Evolutionary conservation across 495 filamentous ascomycete genomes (phyloP).

Genomic region (Darksidea phi): DNA sequence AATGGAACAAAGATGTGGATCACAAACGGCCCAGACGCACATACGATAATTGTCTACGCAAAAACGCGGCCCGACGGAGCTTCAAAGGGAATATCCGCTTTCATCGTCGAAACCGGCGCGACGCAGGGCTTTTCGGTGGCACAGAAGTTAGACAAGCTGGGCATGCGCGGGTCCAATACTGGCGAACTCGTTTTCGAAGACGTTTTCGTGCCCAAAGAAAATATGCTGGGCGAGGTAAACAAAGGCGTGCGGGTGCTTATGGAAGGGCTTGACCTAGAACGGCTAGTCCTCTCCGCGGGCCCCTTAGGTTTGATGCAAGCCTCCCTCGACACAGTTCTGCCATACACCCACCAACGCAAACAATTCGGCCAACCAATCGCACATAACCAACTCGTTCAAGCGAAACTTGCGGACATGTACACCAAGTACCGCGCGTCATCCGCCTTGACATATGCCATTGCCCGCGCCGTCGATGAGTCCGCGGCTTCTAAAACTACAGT

Average conservation of each 20-base stretch:
- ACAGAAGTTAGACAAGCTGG: conserved; percentile 94
- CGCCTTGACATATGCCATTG: conserved; percentile 60
- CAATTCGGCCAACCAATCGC: conserved; percentile 89
- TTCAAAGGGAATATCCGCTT: conserved; percentile 92
- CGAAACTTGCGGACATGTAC: conserved; percentile 95
- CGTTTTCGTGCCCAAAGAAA: conserved; percentile 82
- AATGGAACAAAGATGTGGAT: conserved; percentile 99
- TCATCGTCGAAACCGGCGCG: conserved; percentile 73
- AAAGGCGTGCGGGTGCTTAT: conserved; percentile 87
- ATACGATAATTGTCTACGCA: conserved; percentile 88
- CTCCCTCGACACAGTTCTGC: conserved; percentile 79
- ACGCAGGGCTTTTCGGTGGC: conserved; percentile 75
- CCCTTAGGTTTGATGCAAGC: conserved; percentile 95
- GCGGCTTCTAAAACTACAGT: conserved; percentile 52
- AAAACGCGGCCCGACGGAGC: conserved; percentile 81
- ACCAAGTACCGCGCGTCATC: conserved; percentile 79
- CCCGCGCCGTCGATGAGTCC: conserved; percentile 62
- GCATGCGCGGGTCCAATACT: conserved; percentile 96
- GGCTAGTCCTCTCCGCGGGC: conserved; percentile 87
- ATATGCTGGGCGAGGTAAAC: conserved; percentile 77
- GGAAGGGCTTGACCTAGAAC: conserved; percentile 93
- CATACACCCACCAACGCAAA: conserved; percentile 83
- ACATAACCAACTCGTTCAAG: conserved; percentile 91
- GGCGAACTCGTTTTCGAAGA: conserved; percentile 91
- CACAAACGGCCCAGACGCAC: conserved; percentile 93